Percentiles rank a stretch among this genome's conserved stretches.
These are phyloP conservation scores for Chaetomium strumarium DNA, from an alignment of 2,329 filamentous ascomycete genomes.

Conservation along the genomic window DNA sequence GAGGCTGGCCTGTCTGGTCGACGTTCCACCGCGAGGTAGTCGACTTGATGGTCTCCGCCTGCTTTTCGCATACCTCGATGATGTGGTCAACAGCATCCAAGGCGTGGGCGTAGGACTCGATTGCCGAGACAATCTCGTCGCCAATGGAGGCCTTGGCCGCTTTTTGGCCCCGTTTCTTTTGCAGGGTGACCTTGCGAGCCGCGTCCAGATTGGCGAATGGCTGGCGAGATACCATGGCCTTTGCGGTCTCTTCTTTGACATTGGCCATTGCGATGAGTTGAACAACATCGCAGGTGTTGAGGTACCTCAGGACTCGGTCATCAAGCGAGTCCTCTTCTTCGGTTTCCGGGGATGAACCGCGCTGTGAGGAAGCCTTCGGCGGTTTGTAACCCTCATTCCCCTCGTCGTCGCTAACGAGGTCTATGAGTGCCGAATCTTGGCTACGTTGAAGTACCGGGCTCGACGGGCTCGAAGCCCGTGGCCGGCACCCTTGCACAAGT, in stretches of 20 bases:
- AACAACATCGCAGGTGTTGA: conserved; percentile 71
- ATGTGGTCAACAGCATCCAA: conserved; percentile 80
- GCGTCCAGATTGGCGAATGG: conserved; percentile 65
- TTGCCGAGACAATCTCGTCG: conserved; percentile 45
- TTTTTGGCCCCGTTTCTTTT: conserved; percentile 42
- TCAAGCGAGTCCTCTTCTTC: conserved; percentile 18
- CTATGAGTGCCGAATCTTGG: conserved; percentile 10
- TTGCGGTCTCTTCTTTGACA: conserved; percentile 62
- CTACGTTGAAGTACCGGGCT: conserved; percentile 14
- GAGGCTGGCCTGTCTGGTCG: conserved; percentile 41
- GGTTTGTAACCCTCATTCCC: conserved; percentile 28
- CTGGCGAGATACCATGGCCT: conserved; percentile 63
- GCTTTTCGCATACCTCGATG: conserved; percentile 66
- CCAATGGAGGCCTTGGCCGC: conserved; percentile 45
- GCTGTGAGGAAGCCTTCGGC: conserved; percentile 8
- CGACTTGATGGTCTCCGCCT: conserved; percentile 53
- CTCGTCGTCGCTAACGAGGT: conserved; percentile 37
- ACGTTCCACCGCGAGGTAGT: conserved; percentile 45
- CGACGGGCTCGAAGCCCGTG: conserved; percentile 14
- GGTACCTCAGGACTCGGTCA: conserved; percentile 61
- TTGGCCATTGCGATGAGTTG: conserved; percentile 79
- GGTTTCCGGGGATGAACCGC: conserved; percentile 10
- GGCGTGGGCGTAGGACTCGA: conserved; percentile 68
- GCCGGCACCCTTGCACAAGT: conserved; percentile 23
- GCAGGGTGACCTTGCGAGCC: conserved; percentile 58